phyloP scores from a whole-genome alignment of 2,329 filamentous ascomycete species.

The Sarocladium kiliense region DNA sequence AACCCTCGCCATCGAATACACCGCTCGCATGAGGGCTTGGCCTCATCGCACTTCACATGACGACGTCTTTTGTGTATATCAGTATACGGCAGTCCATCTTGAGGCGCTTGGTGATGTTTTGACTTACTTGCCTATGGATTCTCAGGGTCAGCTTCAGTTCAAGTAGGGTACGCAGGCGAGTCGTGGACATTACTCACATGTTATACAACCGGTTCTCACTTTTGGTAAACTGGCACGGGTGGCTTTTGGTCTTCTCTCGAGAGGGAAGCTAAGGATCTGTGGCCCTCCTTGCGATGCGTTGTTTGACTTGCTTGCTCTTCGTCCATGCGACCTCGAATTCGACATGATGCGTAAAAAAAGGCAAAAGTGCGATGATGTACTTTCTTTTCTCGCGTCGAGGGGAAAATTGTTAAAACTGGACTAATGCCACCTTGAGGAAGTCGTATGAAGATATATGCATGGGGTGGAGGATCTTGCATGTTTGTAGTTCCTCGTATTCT shows the following conservation, averaged over 20 bases:
- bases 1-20: constrained; percentile 26
- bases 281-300: neutral
- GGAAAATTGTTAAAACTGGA: neutral
- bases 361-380: neutral
- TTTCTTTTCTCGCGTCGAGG: neutral
- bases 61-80: constrained; percentile 15
- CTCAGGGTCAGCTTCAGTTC: neutral
- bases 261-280: constrained; percentile 17
- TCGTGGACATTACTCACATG: constrained; percentile 19
- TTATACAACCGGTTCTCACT: constrained; percentile 22
- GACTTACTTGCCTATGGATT: constrained; percentile 22
- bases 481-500: constrained; percentile 4
- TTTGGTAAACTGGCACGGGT: constrained; percentile 22
- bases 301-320: constrained; percentile 1
- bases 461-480: constrained; percentile 4
- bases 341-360: neutral
- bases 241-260: constrained; percentile 23
- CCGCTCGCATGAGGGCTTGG: constrained; percentile 23
- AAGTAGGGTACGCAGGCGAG: neutral
- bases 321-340: neutral
- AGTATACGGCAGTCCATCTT: constrained; percentile 4
- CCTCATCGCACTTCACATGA: constrained; percentile 28
- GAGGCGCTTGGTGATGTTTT: neutral
- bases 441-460: constrained; percentile 6
- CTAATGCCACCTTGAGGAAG: constrained; percentile 2